A percentile compares a stretch with the other conserved stretches of the same genome.
Conservation (phyloP, 2,329 filamentous ascomycete genomes). For the Neopestalotiopsis sp. region DNA sequence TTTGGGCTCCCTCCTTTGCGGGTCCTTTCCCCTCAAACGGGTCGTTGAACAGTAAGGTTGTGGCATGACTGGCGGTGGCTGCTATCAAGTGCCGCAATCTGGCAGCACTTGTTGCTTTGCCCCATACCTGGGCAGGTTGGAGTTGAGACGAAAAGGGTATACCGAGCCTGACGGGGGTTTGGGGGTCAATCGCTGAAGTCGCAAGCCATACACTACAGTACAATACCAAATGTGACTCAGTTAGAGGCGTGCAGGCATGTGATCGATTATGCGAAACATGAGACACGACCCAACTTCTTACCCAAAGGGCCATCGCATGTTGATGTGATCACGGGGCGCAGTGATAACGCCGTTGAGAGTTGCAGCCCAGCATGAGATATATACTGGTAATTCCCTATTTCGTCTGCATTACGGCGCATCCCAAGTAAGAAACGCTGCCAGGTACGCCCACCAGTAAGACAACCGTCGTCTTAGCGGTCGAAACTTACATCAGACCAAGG, state of each 20-base stretch:
- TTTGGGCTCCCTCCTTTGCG: conserved; percentile 1
- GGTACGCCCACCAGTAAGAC: neutral
- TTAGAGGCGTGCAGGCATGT: neutral
- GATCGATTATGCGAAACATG: neutral
- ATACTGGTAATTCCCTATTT: neutral
- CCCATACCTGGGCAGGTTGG: neutral
- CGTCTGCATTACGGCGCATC: neutral
- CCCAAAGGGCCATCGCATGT: neutral
- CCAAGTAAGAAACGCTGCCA: neutral
- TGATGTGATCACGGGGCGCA: neutral
- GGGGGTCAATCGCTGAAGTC: neutral
- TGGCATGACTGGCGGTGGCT: neutral
- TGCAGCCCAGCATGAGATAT: neutral
- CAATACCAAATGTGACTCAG: neutral
- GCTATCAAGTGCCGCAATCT: neutral
- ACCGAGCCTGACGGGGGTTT: neutral
- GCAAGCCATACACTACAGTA: neutral
- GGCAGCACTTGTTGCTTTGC: neutral
- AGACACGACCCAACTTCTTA: neutral
- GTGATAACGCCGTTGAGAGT: neutral
- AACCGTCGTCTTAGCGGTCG: neutral
- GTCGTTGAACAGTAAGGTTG: neutral
- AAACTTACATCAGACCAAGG: neutral
- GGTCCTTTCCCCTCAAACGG: neutral
- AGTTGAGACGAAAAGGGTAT: conserved; percentile 11